A percentile compares a stretch with the other conserved stretches of the same genome.
These are phyloP conservation scores for Leptographium galeiforme DNA, from an alignment of 2,329 filamentous ascomycete species.

Conservation along the genomic window DNA sequence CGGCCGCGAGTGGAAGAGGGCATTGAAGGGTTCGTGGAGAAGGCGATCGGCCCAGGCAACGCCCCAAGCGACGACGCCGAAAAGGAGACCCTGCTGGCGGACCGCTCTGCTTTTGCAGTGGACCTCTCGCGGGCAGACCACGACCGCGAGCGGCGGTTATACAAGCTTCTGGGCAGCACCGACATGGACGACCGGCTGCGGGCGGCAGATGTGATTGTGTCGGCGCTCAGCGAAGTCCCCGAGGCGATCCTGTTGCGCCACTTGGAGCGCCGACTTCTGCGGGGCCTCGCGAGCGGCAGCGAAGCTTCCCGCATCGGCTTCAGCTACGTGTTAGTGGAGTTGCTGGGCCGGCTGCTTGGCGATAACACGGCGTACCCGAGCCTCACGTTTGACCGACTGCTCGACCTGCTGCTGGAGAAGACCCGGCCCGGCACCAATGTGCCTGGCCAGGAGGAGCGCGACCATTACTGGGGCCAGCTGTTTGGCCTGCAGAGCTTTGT, in stretches of 20 bases:
- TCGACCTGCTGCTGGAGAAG: constrained; percentile 40
- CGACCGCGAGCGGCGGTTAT: constrained; percentile 44
- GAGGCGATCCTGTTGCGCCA: constrained; percentile 44
- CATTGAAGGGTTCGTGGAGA: background rate
- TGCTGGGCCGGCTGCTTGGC: constrained; percentile 58
- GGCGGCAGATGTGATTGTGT: constrained; percentile 45
- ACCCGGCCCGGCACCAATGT: constrained; percentile 39
- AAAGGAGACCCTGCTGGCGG: constrained; percentile 7
- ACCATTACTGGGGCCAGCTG: constrained; percentile 71
- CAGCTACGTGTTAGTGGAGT: constrained; percentile 74
- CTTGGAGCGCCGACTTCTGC: constrained; percentile 58
- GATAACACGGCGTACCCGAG: constrained; percentile 29
- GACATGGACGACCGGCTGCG: constrained; percentile 40
- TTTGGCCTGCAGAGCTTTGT: constrained; percentile 83
- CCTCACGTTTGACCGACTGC: constrained; percentile 41
- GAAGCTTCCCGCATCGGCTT: constrained; percentile 84
- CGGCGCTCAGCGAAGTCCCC: constrained; percentile 32
- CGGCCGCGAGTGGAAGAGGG: constrained; percentile 5
- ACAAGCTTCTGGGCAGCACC: constrained; percentile 48
- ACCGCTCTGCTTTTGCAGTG: constrained; percentile 37
- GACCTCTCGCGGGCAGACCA: constrained; percentile 38
- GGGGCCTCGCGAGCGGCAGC: constrained; percentile 77
- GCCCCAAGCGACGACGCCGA: background rate
- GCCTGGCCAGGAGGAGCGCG: constrained; percentile 63
- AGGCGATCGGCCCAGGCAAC: background rate